phyloP scores from a whole-genome alignment of 345 rosid species.

The Brassica napus region Da-Ae NC_063446.1:57179501-57180000 shows the following conservation, averaged over 20 bases:
- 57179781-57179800: conserved; percentile 51
- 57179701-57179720: conserved; percentile 49
- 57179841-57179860: conserved; percentile 54
- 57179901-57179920: conserved; percentile 40
- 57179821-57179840: conserved; percentile 43
- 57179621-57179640: conserved; percentile 31
- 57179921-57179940: conserved; percentile 90
- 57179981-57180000: conserved; percentile 14
- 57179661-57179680: conserved; percentile 62
- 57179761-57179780: conserved; percentile 44
- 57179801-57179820: conserved; percentile 46
- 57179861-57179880: conserved; percentile 40
- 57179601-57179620: conserved; percentile 39
- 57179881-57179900: conserved; percentile 44
- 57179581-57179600: conserved; percentile 30
- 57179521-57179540: conserved; percentile 30
- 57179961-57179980: conserved; percentile 33
- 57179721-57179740: conserved; percentile 48
- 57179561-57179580: conserved; percentile 37
- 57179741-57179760: conserved; percentile 61
- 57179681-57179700: conserved; percentile 60
- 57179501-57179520: conserved; percentile 35
- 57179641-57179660: conserved; percentile 46
- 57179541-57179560: conserved; percentile 27
- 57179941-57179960: conserved; percentile 23